Evolutionary conservation across 2,329 filamentous ascomycete genomes (phyloP), one percentile per base, ranked within the genome.

Genomic region (Pestalotiopsis sp.): DNA sequence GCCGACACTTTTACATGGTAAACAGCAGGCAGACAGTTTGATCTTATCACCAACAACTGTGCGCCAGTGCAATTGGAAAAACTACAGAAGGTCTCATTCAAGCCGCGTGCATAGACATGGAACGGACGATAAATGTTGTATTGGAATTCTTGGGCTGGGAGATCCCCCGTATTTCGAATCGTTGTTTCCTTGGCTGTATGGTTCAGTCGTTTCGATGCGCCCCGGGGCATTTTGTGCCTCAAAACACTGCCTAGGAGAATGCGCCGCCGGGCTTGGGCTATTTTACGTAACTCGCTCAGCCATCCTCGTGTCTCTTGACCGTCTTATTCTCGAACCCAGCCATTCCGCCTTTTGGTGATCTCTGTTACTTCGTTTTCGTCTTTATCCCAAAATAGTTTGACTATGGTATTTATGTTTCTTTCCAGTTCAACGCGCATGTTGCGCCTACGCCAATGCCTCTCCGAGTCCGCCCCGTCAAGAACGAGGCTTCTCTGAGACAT

Each of bases 401-500:
- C 20, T n/a, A 52, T 52, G 20, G 31, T n/a, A 52, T 23, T 52
- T 23, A 1, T 14, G 17, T 36, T 36, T 40, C 31, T 31, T 12
- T 17, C n/a, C 27, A 20, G 7, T 9, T 65, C 62, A 31, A 31
- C n/a, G 4, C 27, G 25, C 63, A n/a, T 17, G 9, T 5, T 41
- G 14, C 31, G n/a, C 59, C n/a, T 6, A 12, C 14, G 57, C 17
- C 12, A 17, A 36, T 17, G 52, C 17, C 63, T 31, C 41, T 13
- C 20, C 12, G 41, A 45, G n/a, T 20, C 12, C 4, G 13, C 45
- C 56, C 45, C 60, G 27, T 60, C 17, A 36, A 20, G 65, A 17
- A 9, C 40, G 52, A 27, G 56, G n/a, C 52, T 60, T 66, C 65
- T 66, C 65, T 31, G 36, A 31, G 20, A 66, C 7, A 12, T 56